Base-by-base conservation (phyloP, 1,284 basidiomycete species). In the Ceratobasidium theobromae region DNA sequence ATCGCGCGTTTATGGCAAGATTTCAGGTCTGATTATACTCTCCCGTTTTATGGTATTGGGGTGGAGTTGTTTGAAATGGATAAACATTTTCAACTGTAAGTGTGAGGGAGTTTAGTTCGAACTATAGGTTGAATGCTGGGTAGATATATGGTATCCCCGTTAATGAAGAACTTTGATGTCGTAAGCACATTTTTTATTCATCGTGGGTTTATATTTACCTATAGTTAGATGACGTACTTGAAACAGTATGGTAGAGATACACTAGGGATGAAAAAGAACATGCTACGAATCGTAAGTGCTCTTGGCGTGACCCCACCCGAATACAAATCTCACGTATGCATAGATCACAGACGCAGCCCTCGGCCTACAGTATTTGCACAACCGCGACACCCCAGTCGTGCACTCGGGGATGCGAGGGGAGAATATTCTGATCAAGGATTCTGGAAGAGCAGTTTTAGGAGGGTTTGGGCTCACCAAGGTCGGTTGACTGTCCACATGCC, bases 401-500 rank as follows among this genome's bases (percentile, higher is more conserved):
- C 60, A 64, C n/a, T 64, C 60, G 18, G 60, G 60, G 3, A 64
- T 64, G 60, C 33, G 60, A 27, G 60, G 60, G 3, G 60, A 64
- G 18, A 64, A 64, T 28, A 45, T 64, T 1, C 16, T 64, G 49
- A 53, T 64, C 21, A 64, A 21, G 2, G 60, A 64, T 21, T 43
- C 38, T 32, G 60, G 51, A 53, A 49, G 60, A 32, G 60, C 23
- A 6, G 23, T 64, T 30, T 49, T 64, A 2, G 60, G 60, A 11
- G 60, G 60, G 23, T 64, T 64, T 18, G 60, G 60, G 40, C 33
- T 64, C 9, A 64, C 60, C 1, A 64, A 53, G 38, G 60, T 64
- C 8, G n/a, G 55, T 33, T 18, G 12, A 33, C 14, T 9, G 25
- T 25, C 12, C 48, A 21, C 27, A n/a, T n/a, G n/a, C n/a, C n/a